These are phyloP conservation scores for Fraxinus platypoda DNA, from an alignment of 305 asterid species.

Conservation along the genomic window DNA sequence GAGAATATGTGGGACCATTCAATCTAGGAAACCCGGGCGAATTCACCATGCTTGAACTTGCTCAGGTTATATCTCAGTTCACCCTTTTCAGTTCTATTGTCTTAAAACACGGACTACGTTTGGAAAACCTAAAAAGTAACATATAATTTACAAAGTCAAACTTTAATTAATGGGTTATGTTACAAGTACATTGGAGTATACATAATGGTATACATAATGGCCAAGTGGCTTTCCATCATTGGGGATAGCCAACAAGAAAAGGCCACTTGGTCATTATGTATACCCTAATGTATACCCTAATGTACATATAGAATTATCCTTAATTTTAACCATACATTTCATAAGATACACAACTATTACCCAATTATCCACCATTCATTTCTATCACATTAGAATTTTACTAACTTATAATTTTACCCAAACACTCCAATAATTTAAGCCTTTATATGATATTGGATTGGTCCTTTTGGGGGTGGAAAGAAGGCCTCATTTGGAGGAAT, in stretches of 20 bases:
- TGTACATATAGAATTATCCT: too few relatives aligned
- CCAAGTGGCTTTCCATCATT: too few relatives aligned
- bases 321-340: background rate
- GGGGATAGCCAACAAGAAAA: too few relatives aligned
- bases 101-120: background rate
- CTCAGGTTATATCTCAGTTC: conserved; percentile 49
- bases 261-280: too few relatives aligned
- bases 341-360: too few relatives aligned
- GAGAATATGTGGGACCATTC: conserved; percentile 97
- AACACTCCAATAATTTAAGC: background rate
- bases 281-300: too few relatives aligned
- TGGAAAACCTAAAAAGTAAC: background rate
- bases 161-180: too few relatives aligned
- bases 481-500: background rate
- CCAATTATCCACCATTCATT: background rate
- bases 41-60: conserved; percentile 98
- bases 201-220: too few relatives aligned
- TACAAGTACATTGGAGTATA: too few relatives aligned
- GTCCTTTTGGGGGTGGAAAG: background rate
- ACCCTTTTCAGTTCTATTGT: background rate
- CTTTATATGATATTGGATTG: background rate
- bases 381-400: background rate
- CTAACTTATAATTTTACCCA: background rate
- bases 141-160: background rate
- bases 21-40: conserved; percentile 97